Evolutionary conservation across 345 rosid genomes (phyloP), one percentile per base, ranked within the genome.

Genomic region (Combretum micranthum): DNA sequence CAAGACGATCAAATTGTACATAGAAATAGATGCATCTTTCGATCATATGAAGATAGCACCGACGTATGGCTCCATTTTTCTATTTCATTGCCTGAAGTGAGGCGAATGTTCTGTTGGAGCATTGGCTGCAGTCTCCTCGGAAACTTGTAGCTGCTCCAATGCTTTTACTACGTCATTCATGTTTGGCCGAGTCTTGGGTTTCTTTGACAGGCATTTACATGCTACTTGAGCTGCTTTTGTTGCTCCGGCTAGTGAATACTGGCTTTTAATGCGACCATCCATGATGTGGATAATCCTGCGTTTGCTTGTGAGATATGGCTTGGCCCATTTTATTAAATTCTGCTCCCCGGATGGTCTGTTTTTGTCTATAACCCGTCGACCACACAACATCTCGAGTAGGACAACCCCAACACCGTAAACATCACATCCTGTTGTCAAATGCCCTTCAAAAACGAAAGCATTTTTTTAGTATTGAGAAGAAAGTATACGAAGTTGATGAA

Each of bases 351-450:
- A 64, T 22, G 97, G 96, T 45, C 88, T 75, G 71, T 87, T 93
- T 52, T 83, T 71, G 77, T 93, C 99, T 21, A 85, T 44, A 17
- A 90, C 94, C 59, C 82, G 86, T 62, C 73, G 80, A 15, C 99
- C 99, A 0, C 91, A 66, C 65, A 93, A 65, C 90, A 93, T 79
- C 72, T 93, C 99, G 15, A 93, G 72, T 21, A 93, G 75, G 56
- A 93, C 90, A n/a, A 93, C 96, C 57, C 99, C 99, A 2, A 80
- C 85, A 75, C 99, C 87, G 61, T 85, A 93, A 32, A 93, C 83
- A 19, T 89, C 97, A 46, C 96, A 89, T 74, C 66, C 80, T 44
- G 87, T 66, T 11, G 94, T 85, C 45, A 93, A 63, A 66, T 82
- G 99, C 52, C 99, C 99, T 78, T 52, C 47, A 53, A 12, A 50